phyloP scores from a whole-genome alignment of 225 moss, liverwort and hornwort genomes.

The Pleurozium schreberi region DNA sequence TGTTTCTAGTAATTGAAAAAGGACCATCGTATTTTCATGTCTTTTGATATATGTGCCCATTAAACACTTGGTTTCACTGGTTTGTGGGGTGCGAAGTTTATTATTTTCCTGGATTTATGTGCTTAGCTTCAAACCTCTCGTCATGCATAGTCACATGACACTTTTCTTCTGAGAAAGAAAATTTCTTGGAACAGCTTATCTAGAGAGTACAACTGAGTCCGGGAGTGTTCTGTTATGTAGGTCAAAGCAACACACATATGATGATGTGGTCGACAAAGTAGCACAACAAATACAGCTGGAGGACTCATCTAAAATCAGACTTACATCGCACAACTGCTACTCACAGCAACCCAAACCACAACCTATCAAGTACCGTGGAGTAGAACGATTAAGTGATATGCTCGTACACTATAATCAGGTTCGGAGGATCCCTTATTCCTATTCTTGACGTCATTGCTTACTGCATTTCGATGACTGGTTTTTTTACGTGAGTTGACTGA shows the following conservation, averaged over 20 bases:
- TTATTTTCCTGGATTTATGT: neutral
- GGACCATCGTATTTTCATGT: neutral
- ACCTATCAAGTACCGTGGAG: conserved; percentile 52
- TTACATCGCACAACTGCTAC: conserved; percentile 66
- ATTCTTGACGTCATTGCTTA: neutral
- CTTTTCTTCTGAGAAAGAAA: neutral
- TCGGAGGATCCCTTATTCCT: neutral
- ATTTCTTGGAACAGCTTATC: neutral
- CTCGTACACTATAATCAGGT: conserved; percentile 72
- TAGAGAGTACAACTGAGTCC: neutral
- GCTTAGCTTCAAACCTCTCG: neutral
- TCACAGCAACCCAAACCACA: conserved; percentile 66
- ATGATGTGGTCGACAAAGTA: conserved; percentile 66
- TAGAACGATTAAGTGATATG: conserved; percentile 60
- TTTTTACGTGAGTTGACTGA: neutral
- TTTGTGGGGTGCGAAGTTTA: neutral
- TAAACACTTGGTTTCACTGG: neutral
- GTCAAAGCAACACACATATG: conserved; percentile 67
- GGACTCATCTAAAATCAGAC: conserved; percentile 55
- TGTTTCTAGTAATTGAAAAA: neutral
- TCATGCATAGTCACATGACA: neutral
- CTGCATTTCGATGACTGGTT: neutral
- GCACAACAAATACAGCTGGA: conserved; percentile 35
- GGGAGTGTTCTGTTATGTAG: neutral
- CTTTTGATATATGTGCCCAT: neutral